phyloP scores from a whole-genome alignment of 805 yeast genomes.

The Ogataea allantospora region DNA sequence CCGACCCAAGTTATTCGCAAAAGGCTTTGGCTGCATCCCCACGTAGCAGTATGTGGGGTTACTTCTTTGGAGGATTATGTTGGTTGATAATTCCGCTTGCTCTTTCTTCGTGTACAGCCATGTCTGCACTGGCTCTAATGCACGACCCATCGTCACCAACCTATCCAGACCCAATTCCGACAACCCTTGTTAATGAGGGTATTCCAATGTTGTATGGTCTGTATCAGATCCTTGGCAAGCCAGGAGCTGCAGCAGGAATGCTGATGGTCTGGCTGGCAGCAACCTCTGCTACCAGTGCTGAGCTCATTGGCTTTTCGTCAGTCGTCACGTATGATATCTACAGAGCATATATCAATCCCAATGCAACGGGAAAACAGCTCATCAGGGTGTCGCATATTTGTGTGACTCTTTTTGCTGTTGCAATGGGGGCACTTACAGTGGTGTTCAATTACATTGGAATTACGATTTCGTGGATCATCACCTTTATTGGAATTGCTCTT shows the following conservation, averaged over 20 bases:
- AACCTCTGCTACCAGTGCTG: slow-evolving; percentile 43
- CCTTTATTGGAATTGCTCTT: slow-evolving; percentile 48
- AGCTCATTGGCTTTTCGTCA: slow-evolving; percentile 41
- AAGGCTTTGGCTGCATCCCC: slow-evolving; percentile 33
- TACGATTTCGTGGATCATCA: slow-evolving; percentile 40
- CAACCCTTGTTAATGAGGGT: slow-evolving; percentile 40
- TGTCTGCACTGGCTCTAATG: slow-evolving; percentile 36
- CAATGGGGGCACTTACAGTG: slow-evolving; percentile 39
- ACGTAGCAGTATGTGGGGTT: slow-evolving; percentile 30
- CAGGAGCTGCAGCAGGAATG: slow-evolving; percentile 43
- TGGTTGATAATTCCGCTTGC: slow-evolving; percentile 35
- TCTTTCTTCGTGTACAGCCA: slow-evolving; percentile 32
- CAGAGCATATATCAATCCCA: slow-evolving; percentile 38
- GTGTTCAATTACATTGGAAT: slow-evolving; percentile 42
- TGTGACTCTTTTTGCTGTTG: slow-evolving; percentile 42
- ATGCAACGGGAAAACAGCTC: slow-evolving; percentile 38
- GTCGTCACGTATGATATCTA: slow-evolving; percentile 41
- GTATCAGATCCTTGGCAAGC: slow-evolving; percentile 35
- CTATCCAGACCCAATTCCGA: slow-evolving; percentile 40
- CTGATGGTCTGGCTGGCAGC: slow-evolving; percentile 42
- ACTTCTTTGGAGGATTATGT: slow-evolving; percentile 33
- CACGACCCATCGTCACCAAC: slow-evolving; percentile 37
- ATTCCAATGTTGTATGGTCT: slow-evolving; percentile 37
- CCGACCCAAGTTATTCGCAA: slow-evolving; percentile 32
- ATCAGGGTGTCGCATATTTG: slow-evolving; percentile 36